Evolutionary conservation across 2,329 filamentous ascomycete genomes (phyloP), one percentile per base, ranked within the genome.

Genomic region (Aspergillus carbonarius): DNA sequence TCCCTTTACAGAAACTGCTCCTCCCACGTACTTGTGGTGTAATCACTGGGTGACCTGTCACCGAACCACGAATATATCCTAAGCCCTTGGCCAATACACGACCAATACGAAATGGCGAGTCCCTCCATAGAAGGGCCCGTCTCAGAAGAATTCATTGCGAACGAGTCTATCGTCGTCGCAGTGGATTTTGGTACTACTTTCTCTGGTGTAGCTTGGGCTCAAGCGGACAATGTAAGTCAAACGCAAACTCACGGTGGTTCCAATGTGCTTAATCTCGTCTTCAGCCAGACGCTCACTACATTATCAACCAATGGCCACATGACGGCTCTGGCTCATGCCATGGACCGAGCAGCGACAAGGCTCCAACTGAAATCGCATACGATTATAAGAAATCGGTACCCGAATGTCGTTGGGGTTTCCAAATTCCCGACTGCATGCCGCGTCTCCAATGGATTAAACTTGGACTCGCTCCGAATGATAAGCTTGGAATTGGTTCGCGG

Each of bases 131-230:
- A 8, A 17, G 44, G 2, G 2, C 6, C 27, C 25, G 7, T 4
- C 25, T 27, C 25, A 27, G 25, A 7, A 27, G 25, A 27, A 27
- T 27, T 7, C 25, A 7, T 27, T 7, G 25, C 25, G 7, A 4
- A 27, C 7, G 25, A 27, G 27, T 17, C 23, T 6, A 61, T 68
- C 15, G 35, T 68, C 27, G 54, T 69, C 3, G 65, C 63, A 1
- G 37, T 67, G n/a, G 67, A 70, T 35, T 68, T 65, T 34, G 67
- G 67, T 1, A 68, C 65, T 12, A 69, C 66, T 4, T 69, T 55
- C 42, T 66, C 65, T 12, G 65, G 66, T 5, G 53, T 64, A 27
- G 63, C 65, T 0, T 70, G 65, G 66, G 65, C 61, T 30, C 54
- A 62, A 34, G 61, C 59, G n/a, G 57, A 44, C 39, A 54, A 63